A percentile compares a stretch with the other conserved stretches of the same genome.
phyloP scores from a whole-genome alignment of 805 yeast species.

The Maudiozyma pseudohumilis region DNA sequence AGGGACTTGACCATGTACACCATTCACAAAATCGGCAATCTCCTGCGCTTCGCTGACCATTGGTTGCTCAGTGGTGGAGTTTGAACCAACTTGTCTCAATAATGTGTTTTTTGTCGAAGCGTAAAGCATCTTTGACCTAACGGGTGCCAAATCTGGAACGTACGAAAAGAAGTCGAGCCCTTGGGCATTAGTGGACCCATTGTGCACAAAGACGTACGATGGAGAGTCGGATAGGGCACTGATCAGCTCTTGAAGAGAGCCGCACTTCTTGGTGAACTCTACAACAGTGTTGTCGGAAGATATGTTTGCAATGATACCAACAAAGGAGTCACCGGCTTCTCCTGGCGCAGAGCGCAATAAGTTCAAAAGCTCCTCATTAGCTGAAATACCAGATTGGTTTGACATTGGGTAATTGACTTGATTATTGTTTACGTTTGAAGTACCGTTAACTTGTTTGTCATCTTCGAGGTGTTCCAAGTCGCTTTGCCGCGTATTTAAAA shows the following conservation, averaged over 20 bases:
- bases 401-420: no score
- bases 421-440: no score
- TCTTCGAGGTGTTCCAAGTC: no score
- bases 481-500: no score
- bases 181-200: slow-evolving; percentile 14
- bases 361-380: slow-evolving; percentile 21
- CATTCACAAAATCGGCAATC: slow-evolving; percentile 14
- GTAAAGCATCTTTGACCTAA: slow-evolving; percentile 81
- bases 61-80: slow-evolving; percentile 28
- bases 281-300: slow-evolving; percentile 19
- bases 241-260: slow-evolving; percentile 35
- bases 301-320: slow-evolving; percentile 17
- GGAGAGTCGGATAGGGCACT: slow-evolving; percentile 33
- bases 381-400: slow-evolving; percentile 51
- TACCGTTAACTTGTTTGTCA: no score
- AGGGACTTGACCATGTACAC: slow-evolving; percentile 4
- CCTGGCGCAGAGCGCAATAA: slow-evolving; percentile 9
- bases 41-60: slow-evolving; percentile 30
- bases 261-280: slow-evolving; percentile 8
- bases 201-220: slow-evolving; percentile 40
- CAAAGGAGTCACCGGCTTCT: slow-evolving; percentile 3
- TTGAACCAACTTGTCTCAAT: slow-evolving; percentile 60
- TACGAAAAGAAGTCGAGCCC: slow-evolving; percentile 56
- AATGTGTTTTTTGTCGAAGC: slow-evolving; percentile 82
- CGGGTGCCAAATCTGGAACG: slow-evolving; percentile 80